phyloP scores from a whole-genome alignment of 495 filamentous ascomycete species.

The Emericellopsis terricola region DNA sequence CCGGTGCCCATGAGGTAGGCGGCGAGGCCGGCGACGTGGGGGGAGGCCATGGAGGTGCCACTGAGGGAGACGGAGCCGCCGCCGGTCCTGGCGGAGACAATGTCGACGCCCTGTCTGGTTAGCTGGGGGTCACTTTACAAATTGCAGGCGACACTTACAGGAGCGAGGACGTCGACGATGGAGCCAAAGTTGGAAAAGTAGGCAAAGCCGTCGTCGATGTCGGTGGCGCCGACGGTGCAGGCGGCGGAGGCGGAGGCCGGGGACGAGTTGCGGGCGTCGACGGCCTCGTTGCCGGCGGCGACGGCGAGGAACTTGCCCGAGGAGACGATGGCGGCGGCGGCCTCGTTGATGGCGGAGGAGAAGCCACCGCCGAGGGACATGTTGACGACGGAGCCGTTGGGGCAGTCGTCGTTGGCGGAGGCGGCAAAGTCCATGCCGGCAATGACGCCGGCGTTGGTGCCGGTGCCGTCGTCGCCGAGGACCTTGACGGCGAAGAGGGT shows the following conservation, averaged over 20 bases:
- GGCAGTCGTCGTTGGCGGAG: constrained; percentile 16
- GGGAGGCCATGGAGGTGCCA: constrained; percentile 48
- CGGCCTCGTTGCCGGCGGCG: constrained; percentile 35
- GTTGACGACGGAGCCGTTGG: constrained; percentile 26
- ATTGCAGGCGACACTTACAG: no score
- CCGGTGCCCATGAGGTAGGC: constrained; percentile 37
- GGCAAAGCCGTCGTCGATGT: constrained; percentile 27
- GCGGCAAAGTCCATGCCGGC: constrained; percentile 30
- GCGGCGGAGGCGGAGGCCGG: constrained; percentile 37
- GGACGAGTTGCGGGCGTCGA: constrained; percentile 28
- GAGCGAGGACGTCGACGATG: constrained; percentile 43
- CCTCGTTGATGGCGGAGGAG: constrained; percentile 34
- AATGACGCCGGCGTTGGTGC: constrained; percentile 24
- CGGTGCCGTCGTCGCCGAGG: constrained; percentile 27
- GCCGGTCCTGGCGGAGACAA: constrained; percentile 33
- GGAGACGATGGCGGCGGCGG: constrained; percentile 26
- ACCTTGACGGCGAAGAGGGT: constrained; percentile 31
- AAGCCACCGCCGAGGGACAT: constrained; percentile 37
- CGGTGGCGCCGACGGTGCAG: constrained; percentile 42
- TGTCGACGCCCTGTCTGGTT: no score
- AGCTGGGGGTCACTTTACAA: no score
- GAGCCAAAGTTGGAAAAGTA: constrained; percentile 46
- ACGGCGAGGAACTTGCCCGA: constrained; percentile 36
- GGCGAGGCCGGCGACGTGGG: constrained; percentile 43
- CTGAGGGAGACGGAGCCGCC: constrained; percentile 40